phyloP scores from a whole-genome alignment of 148 eudicot genomes.

The Fallopia convolvulus region DNA sequence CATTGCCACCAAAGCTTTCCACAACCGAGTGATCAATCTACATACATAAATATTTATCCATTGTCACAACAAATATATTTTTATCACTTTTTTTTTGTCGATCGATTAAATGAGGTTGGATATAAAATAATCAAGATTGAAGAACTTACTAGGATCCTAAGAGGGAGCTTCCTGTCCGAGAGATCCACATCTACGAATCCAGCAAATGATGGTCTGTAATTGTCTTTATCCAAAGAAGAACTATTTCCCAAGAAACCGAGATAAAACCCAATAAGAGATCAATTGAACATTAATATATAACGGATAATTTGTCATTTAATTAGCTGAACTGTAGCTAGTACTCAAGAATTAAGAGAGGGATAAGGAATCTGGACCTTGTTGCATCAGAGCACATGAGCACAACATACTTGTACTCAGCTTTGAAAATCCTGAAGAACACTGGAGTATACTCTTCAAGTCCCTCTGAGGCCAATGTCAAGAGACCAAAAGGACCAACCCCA shows the following conservation, averaged over 20 bases:
- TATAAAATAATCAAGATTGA: background rate
- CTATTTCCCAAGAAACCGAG: conserved; percentile 11
- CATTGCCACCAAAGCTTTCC: conserved; percentile 66
- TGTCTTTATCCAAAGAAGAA: conserved; percentile 21
- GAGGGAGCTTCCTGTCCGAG: conserved; percentile 32
- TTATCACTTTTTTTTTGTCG: too few species aligned
- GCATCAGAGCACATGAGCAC: conserved; percentile 53
- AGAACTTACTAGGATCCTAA: conserved; percentile 42
- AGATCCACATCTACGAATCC: conserved; percentile 46
- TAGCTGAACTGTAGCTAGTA: background rate
- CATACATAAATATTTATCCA: background rate
- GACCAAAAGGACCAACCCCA: conserved; percentile 75
- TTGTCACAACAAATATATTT: too few species aligned
- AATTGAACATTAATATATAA: background rate
- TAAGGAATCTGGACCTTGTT: conserved; percentile 22
- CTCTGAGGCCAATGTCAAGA: conserved; percentile 35
- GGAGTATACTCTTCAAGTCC: conserved; percentile 40
- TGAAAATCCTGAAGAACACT: conserved; percentile 36
- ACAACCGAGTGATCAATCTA: conserved; percentile 80
- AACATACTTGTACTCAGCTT: conserved; percentile 23
- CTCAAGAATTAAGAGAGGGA: background rate
- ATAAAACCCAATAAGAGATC: background rate
- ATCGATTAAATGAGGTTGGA: background rate
- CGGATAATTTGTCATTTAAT: background rate
- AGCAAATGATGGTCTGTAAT: conserved; percentile 43